Evolutionary conservation across 2,329 filamentous ascomycete species (phyloP).

Genomic region (Zasmidium citrigriseum): DNA sequence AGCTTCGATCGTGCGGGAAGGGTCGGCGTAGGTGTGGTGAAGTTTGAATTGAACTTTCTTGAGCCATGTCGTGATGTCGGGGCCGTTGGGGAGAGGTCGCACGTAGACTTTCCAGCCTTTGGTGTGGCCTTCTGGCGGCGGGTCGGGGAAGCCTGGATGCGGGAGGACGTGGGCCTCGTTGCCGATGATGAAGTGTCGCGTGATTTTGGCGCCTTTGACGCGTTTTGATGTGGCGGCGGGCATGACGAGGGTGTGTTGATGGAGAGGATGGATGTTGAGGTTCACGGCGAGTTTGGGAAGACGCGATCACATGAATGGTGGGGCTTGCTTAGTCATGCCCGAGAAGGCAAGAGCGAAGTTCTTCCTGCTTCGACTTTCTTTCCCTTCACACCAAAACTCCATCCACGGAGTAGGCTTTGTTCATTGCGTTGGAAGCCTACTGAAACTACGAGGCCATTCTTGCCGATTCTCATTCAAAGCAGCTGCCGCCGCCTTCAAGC

Average conservation of each 20-base stretch:
- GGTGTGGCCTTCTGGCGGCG: slow-evolving; percentile 85
- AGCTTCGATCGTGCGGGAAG: slow-evolving; percentile 79
- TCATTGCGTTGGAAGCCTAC: too few species aligned
- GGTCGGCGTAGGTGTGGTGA: slow-evolving; percentile 94
- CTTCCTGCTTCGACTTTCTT: too few species aligned
- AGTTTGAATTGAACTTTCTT: slow-evolving; percentile 98
- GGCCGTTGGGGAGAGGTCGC: slow-evolving; percentile 79
- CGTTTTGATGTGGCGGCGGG: slow-evolving; percentile 39
- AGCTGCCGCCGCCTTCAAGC: too few species aligned
- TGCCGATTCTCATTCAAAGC: too few species aligned
- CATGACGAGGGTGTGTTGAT: slow-evolving; percentile 25
- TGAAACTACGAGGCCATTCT: too few species aligned
- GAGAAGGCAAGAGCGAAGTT: too few species aligned
- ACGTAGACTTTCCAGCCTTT: slow-evolving; percentile 97
- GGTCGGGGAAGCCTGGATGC: slow-evolving; percentile 72
- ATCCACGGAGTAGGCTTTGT: too few species aligned
- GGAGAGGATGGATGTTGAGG: not conserved
- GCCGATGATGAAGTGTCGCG: slow-evolving; percentile 47
- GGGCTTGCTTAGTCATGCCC: too few species aligned
- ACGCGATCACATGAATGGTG: too few species aligned
- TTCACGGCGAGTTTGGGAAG: too few species aligned
- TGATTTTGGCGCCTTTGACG: slow-evolving; percentile 34
- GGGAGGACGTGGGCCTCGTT: slow-evolving; percentile 61
- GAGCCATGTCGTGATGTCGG: slow-evolving; percentile 90
- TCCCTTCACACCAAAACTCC: too few species aligned